These are phyloP conservation scores for Sisymbrium altissimum DNA, from an alignment of 345 rosid genomes.

Conservation along the genomic window DNA sequence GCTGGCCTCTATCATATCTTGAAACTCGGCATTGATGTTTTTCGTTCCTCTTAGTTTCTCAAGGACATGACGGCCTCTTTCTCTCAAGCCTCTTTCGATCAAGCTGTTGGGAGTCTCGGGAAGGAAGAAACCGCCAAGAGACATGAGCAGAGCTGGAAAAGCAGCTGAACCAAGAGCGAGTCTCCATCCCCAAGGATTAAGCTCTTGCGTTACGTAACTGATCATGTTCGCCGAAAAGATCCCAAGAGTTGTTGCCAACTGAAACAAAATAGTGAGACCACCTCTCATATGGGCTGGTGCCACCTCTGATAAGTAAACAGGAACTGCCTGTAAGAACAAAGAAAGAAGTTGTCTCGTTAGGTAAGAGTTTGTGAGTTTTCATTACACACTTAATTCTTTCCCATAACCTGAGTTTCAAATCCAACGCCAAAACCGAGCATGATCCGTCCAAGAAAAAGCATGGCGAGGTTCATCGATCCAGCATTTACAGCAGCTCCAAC, in stretches of 20 bases:
- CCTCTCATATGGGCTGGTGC: conserved; percentile 89
- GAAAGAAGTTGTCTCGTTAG: not conserved
- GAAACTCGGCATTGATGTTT: conserved; percentile 59
- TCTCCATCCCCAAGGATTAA: conserved; percentile 85
- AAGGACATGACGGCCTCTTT: conserved; percentile 49
- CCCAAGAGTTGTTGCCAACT: conserved; percentile 72
- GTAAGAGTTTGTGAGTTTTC: not conserved
- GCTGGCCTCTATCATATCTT: conserved; percentile 76
- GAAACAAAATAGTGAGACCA: conserved; percentile 77
- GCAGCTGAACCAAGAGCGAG: conserved; percentile 81
- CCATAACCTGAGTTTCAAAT: conserved; percentile 51
- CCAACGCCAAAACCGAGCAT: conserved; percentile 89
- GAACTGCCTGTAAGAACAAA: conserved; percentile 54
- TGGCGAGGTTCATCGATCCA: conserved; percentile 51
- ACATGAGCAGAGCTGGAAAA: conserved; percentile 63
- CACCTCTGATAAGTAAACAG: conserved; percentile 77
- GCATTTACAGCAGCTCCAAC: conserved; percentile 65
- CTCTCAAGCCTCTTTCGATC: conserved; percentile 56
- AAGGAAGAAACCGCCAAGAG: conserved; percentile 60
- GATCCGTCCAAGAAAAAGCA: conserved; percentile 72
- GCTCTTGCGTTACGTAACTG: conserved; percentile 64
- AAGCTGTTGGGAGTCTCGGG: conserved; percentile 84
- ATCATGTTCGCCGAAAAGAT: conserved; percentile 84
- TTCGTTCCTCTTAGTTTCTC: conserved; percentile 69
- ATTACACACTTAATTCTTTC: not conserved